A percentile compares a stretch with the other conserved stretches of the same genome.
These are phyloP conservation scores for Sporothrix globosa DNA, from an alignment of 2,329 filamentous ascomycete species.

Conservation along the genomic window DNA sequence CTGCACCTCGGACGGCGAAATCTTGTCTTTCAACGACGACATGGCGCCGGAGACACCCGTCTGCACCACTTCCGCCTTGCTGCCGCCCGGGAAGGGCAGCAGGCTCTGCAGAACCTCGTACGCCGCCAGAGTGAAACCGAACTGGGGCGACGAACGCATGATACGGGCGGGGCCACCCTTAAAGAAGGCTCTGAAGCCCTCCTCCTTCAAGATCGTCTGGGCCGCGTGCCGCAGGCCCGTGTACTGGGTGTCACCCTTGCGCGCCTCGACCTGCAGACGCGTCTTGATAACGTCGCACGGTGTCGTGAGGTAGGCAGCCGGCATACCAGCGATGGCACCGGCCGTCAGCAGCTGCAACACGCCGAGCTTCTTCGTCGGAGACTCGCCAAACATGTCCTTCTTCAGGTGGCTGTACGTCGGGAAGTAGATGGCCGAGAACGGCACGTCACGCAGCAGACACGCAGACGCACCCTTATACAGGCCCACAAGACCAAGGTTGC, in stretches of 20 bases:
- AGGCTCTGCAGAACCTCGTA: slow-evolving; percentile 88
- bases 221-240: slow-evolving; percentile 86
- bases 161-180: slow-evolving; percentile 97
- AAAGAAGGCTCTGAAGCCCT: slow-evolving; percentile 97
- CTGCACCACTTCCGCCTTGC: slow-evolving; percentile 55
- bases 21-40: slow-evolving; percentile 22
- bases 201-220: slow-evolving; percentile 79
- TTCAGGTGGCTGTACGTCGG: slow-evolving; percentile 95
- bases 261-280: slow-evolving; percentile 92
- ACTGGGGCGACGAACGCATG: slow-evolving; percentile 91
- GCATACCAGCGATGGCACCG: slow-evolving; percentile 92
- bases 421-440: slow-evolving; percentile 99
- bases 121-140: slow-evolving; percentile 93
- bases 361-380: slow-evolving; percentile 81
- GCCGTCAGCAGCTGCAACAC: slow-evolving; percentile 89
- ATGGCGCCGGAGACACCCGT: slow-evolving; percentile 64
- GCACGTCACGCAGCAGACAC: slow-evolving; percentile 92
- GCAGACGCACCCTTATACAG: slow-evolving; percentile 96
- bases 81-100: slow-evolving; percentile 75
- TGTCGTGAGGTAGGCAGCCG: slow-evolving; percentile 90
- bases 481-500: slow-evolving; percentile 89
- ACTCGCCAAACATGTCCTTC: slow-evolving; percentile 90
- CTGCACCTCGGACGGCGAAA: slow-evolving; percentile 40
- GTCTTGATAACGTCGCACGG: slow-evolving; percentile 99
- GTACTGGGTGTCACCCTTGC: slow-evolving; percentile 91